These are phyloP conservation scores for Phytophthora podocarpi DNA, from an alignment of 352 stramenopile genomes.

Conservation along the genomic window DNA sequence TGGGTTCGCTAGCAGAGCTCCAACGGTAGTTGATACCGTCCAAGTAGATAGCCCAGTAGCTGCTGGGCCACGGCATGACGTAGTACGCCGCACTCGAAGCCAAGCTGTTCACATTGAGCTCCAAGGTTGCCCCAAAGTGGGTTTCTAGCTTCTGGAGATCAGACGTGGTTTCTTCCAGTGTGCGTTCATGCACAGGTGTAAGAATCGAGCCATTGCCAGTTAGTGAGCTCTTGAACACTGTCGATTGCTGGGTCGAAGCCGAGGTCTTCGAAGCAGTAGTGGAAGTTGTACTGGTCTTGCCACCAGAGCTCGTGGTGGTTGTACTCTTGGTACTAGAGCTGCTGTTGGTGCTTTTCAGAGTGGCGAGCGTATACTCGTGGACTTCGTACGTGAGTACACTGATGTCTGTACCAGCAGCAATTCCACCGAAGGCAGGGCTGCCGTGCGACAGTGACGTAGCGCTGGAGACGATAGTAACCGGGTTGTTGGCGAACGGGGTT, in stretches of 20 bases:
- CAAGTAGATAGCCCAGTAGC: slow-evolving; percentile 65
- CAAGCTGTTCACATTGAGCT: slow-evolving; percentile 38
- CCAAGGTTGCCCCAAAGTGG: slow-evolving; percentile 33
- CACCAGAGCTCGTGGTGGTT: slow-evolving; percentile 6
- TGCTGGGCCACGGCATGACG: slow-evolving; percentile 52
- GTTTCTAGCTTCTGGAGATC: slow-evolving; percentile 44
- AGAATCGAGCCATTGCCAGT: not conserved
- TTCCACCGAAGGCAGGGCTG: slow-evolving; percentile 33
- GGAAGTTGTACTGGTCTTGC: slow-evolving; percentile 14
- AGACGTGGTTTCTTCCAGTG: slow-evolving; percentile 21
- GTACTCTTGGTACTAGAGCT: slow-evolving; percentile 17
- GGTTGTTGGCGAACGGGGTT: slow-evolving; percentile 41
- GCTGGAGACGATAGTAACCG: slow-evolving; percentile 30
- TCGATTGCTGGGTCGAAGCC: slow-evolving; percentile 23
- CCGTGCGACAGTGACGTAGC: slow-evolving; percentile 33
- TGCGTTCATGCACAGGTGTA: slow-evolving; percentile 7
- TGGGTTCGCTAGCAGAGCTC: slow-evolving; percentile 29
- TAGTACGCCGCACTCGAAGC: slow-evolving; percentile 21
- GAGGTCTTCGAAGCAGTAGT: slow-evolving; percentile 10
- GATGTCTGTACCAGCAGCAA: slow-evolving; percentile 10
- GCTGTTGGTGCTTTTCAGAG: slow-evolving; percentile 17
- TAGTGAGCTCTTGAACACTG: slow-evolving; percentile 19
- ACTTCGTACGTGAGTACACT: slow-evolving; percentile 29
- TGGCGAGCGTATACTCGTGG: slow-evolving; percentile 20
- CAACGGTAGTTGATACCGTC: slow-evolving; percentile 71